Base-by-base conservation (phyloP, 2,329 filamentous ascomycete genomes). In the Aspergillus sp. region DNA sequence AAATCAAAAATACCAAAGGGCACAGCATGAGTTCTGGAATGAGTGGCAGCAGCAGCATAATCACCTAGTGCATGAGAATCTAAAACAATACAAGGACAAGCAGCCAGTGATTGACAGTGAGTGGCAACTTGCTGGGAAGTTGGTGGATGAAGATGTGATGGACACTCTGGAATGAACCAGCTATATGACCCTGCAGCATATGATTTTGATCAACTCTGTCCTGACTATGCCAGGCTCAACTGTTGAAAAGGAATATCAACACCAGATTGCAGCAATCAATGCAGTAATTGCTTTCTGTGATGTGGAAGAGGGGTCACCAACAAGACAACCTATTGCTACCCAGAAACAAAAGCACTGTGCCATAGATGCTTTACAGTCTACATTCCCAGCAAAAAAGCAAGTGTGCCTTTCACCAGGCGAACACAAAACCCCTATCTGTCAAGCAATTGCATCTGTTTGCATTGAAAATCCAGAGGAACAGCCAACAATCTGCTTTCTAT, bases 41-140 rank as follows among this genome's bases (percentile, higher is more conserved):
- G 49, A 59, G 43, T 58, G 56, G 47, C 45, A 51, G 38, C 29
- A 51, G 19, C 50, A 56, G 48, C 38, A 32, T 30, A 54, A 61
- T 48, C 45, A 26, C 30, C 48, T 52, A 30, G n/a, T n/a, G n/a
- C n/a, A n/a, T n/a, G n/a, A n/a, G n/a, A n/a, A n/a, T n/a, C n/a
- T n/a, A n/a, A n/a, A n/a, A n/a, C n/a, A n/a, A 29, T 61, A 60
- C 40, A 58, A 56, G 34, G 56, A 61, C n/a, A 48, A 62, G 47
- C 52, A 62, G 48, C 57, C 52, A n/a, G 57, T 60, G 39, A 56
- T 62, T 39, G 52, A 60, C 35, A 48, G 48, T n/a, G 49, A 61
- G 43, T 47, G 48, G 44, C 48, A 60, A 50, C 49, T 61, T 7
- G 45, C 57, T 5, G 52, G 55, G 49, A 59, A 57, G 33, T 10